Base-by-base conservation (phyloP, 2,329 filamentous ascomycete genomes). In the Fusarium chlamydosporum region DNA sequence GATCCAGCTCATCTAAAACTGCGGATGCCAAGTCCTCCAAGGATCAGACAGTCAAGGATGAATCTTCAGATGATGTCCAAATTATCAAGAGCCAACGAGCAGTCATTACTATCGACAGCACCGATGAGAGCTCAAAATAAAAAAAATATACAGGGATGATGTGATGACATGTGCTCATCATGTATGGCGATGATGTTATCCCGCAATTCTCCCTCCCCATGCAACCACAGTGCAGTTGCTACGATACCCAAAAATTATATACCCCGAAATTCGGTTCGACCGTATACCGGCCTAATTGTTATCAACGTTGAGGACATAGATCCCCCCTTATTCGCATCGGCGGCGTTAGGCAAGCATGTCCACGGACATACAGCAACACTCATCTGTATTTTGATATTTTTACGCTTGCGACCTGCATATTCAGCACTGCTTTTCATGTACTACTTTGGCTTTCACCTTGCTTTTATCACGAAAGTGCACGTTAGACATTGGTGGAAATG, bases 211-310 rank as follows among this genome's bases (percentile, higher is more conserved):
- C 55, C 40, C 52, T 42, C 35, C 56, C 46, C 61, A 47, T 50
- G 47, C 45, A 57, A 71, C 58, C 47, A 56, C 62, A 57, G 61
- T 63, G 61, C 48, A 52, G 53, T 68, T 72, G 65, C 60, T 56
- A 71, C 48, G 67, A 74, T 74, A 74, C 67, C 71, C 65, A 47
- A 66, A 37, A 40, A 48, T 20, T 26, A 62, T 61, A 67, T 67
- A 55, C 48, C 63, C 46, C 33, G 34, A 50, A 51, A 48, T 23
- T 51, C 41, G 35, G 40, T 20, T 57, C 34, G 43, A 54, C 27
- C 18, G 37, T 38, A 43, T 37, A 42, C 61, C 58, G 63, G 29
- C 33, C 47, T 57, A 48, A 54, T 65, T 56, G 48, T 33, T 41
- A 54, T 37, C 31, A 33, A 50, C 20, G 27, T 38, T 31, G 64